Base-by-base conservation (phyloP, 1,284 basidiomycete species). In the Pseudozyma sp. region DNA sequence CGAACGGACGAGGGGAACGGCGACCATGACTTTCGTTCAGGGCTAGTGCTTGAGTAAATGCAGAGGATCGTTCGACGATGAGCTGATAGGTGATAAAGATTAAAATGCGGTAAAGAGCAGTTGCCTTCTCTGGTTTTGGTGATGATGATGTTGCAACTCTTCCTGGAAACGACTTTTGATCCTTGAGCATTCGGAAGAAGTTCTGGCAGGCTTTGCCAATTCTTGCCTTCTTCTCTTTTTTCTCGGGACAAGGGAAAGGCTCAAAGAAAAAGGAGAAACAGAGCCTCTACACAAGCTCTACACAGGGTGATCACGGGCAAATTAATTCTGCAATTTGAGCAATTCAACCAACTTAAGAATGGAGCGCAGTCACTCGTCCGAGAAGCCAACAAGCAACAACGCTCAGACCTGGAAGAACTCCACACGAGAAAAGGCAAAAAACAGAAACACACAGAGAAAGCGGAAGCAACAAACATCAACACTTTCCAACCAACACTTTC, bases 191-290 rank as follows among this genome's bases (percentile, higher is more conserved):
- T 52, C 5, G 40, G 35, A 59, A 59, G 34, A 52, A 44, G 43
- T 48, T 52, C 25, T 50, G 14, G 11, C 25, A 21, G 10, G 36
- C 42, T 59, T 70, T 52, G 52, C 53, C 55, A 35, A 52, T 60
- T 56, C 25, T 42, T 51, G 38, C 36, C 38, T 50, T 25, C 21
- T 52, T 48, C 48, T 39, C 39, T 42, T 43, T 58, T 54, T 53
- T 50, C 54, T 65, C 67, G 67, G 57, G 21, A 70, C 21, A 70
- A 62, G 59, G 66, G 51, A 21, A 54, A 45, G n/a, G 44, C 14
- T 12, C 36, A 14, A 38, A 25, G 40, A n/a, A 16, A 21, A 19
- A 25, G 19, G 18, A 9, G 12, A 13, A 11, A 21, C 36, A 19
- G 18, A n/a, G n/a, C 21, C 19, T 16, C 18, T 38, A 8, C n/a